phyloP scores from a whole-genome alignment of 768 basidiomycete genomes.

The Mrakia hoshinonis region DNA sequence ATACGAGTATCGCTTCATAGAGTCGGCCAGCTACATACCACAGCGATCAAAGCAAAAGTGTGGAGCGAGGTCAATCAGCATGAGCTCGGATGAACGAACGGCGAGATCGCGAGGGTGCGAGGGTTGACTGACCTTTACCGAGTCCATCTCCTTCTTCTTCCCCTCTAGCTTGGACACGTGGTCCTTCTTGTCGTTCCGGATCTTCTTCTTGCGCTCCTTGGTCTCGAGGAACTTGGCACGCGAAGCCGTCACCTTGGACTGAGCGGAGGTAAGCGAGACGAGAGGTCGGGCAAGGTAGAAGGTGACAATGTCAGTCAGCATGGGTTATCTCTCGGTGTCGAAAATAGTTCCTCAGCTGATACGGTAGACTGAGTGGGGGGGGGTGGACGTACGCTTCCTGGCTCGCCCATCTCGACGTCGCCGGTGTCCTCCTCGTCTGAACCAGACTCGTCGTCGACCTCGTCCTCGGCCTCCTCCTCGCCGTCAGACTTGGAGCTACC shows the following conservation, averaged over 20 bases:
- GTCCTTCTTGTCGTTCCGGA: conserved; percentile 1
- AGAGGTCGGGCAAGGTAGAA: not conserved
- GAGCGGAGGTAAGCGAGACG: not conserved
- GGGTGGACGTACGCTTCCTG: not conserved
- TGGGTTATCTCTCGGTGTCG: not conserved
- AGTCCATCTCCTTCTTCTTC: conserved; percentile 27
- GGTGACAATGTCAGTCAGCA: not conserved
- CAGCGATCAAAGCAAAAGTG: not conserved
- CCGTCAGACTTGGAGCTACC: conserved; percentile 15
- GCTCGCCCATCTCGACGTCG: conserved; percentile 1
- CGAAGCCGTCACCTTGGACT: conserved; percentile 5
- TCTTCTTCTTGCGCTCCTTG: conserved; percentile 9
- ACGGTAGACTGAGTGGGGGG: not conserved
- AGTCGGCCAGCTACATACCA: conserved; percentile 63
- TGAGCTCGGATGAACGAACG: not conserved
- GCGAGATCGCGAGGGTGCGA: not conserved
- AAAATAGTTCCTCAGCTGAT: not conserved
- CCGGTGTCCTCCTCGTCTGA: conserved; percentile 19
- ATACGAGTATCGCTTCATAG: conserved; percentile 93
- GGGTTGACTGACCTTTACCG: not conserved
- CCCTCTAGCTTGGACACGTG: not conserved
- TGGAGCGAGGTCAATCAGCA: not conserved
- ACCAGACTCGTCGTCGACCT: not conserved
- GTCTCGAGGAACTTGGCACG: conserved; percentile 10
- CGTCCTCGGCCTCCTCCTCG: conserved; percentile 16